Evolutionary conservation across 768 basidiomycete genomes (phyloP), one percentile per base, ranked within the genome.

Genomic region (Pleurotus sapidus): DNA sequence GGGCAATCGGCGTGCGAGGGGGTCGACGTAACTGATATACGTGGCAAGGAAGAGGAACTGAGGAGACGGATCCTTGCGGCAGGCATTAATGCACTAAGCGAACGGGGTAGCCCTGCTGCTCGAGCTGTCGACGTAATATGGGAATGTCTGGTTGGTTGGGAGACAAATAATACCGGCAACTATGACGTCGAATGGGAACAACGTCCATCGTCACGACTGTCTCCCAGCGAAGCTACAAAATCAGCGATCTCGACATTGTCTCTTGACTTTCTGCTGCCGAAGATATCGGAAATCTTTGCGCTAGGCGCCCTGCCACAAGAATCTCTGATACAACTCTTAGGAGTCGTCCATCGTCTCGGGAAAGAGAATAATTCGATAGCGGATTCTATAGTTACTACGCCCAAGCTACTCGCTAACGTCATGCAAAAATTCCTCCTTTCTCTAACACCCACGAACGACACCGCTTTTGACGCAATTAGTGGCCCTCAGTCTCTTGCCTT

Each of bases 101-200:
- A 88, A 64, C 76, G 78, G 17, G 90, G 89, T 3, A 83, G 81
- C 58, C 77, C 91, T 8, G 89, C 87, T 5, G 80, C 79, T 3
- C 77, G 76, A 9, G 90, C 89, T 0, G 77, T 91, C 6, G 88
- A 91, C 57, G 77, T 90, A 3, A 70, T 89, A 18, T 92, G 90
- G 89, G 82, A 84, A 58, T 87, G 85, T 54, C 66, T 89, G 23
- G 89, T 88, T 1, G 79, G 74, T n/a, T 90, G 87, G 86, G 77
- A 86, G 58, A 17, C 25, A 24, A 15, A 50, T 3, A 7, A 12
- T 20, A 60, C 63, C 11, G 69, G 74, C 14, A 63, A 70, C 12
- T 55, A 72, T 1, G 48, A 63, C 34, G 74, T 85, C 5, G 87
- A 90, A 62, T 60, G 85, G 27, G 72, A 71, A 46, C 23, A 51